Percentiles rank a stretch among this genome's conserved stretches.
phyloP scores from a whole-genome alignment of 2,329 filamentous ascomycete genomes.

The Penicillium sp. region DNA sequence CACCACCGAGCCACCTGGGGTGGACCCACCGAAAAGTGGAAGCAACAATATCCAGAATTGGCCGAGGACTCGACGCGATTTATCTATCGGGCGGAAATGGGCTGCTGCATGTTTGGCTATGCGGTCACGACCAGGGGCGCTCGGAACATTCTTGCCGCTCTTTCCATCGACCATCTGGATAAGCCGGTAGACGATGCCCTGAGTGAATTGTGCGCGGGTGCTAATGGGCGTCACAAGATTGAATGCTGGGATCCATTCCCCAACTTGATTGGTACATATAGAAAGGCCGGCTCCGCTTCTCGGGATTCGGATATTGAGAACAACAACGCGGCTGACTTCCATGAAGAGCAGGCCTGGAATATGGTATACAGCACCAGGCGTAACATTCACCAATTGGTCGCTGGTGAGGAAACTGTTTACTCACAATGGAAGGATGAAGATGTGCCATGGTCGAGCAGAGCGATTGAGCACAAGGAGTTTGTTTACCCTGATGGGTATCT shows the following conservation, averaged over 20 bases:
- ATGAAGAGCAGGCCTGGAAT: slow-evolving; percentile 16
- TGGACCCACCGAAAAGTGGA: slow-evolving; percentile 20
- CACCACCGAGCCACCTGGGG: slow-evolving; percentile 19
- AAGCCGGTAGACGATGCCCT: slow-evolving; percentile 45
- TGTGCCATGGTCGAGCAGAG: slow-evolving; percentile 18
- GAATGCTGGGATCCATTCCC: slow-evolving; percentile 44
- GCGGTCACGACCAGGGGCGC: slow-evolving; percentile 39
- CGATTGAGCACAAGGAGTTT: slow-evolving; percentile 15
- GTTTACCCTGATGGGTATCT: slow-evolving; percentile 21
- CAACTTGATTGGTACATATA: slow-evolving; percentile 48
- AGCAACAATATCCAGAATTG: slow-evolving; percentile 9
- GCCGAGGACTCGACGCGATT: slow-evolving; percentile 34
- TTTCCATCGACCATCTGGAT: slow-evolving; percentile 25
- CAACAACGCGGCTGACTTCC: slow-evolving; percentile 13
- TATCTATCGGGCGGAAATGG: slow-evolving; percentile 31
- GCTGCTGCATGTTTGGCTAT: slow-evolving; percentile 38
- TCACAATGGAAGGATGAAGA: slow-evolving; percentile 19
- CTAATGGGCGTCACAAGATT: slow-evolving; percentile 25
- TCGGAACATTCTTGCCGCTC: slow-evolving; percentile 33
- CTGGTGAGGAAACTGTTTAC: slow-evolving; percentile 14
- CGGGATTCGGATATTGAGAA: slow-evolving; percentile 29
- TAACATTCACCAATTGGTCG: slow-evolving; percentile 24
- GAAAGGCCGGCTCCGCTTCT: slow-evolving; percentile 34
- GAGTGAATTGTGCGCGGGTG: slow-evolving; percentile 47
- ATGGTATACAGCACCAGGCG: slow-evolving; percentile 25